phyloP scores from a whole-genome alignment of 306 rosid genomes.

The Cicer cuneatum region DNA sequence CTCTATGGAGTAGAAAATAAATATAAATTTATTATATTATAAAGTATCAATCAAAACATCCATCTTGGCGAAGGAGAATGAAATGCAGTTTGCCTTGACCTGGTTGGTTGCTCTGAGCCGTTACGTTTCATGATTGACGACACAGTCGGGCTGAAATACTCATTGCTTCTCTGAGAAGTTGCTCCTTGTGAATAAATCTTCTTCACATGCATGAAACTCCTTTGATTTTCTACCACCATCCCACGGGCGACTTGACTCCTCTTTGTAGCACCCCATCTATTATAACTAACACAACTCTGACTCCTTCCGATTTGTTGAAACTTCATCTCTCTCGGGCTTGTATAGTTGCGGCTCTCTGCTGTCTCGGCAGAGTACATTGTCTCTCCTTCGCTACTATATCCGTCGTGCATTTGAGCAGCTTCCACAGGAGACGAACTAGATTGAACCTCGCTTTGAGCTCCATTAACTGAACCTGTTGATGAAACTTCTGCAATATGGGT shows the following conservation, averaged over 20 bases:
- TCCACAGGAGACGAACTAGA: conserved; percentile 76
- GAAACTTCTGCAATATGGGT: conserved; percentile 59
- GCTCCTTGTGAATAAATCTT: conserved; percentile 90
- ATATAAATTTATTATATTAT: conserved; percentile 5
- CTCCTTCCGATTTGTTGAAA: conserved; percentile 93
- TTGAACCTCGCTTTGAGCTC: conserved; percentile 74
- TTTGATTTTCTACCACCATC: conserved; percentile 70
- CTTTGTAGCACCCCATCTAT: conserved; percentile 71
- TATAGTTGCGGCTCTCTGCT: conserved; percentile 89
- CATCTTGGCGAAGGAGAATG: conserved; percentile 98
- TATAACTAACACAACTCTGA: conserved; percentile 91
- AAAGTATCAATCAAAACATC: conserved; percentile 64
- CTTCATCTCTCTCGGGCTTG: conserved; percentile 70
- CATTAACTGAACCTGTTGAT: conserved; percentile 83
- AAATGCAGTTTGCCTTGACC: conserved; percentile 73
- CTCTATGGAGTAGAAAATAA: conserved; percentile 31
- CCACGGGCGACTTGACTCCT: conserved; percentile 70
- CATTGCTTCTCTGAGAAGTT: conserved; percentile 90
- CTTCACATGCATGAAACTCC: conserved; percentile 81
- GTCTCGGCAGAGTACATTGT: conserved; percentile 99
- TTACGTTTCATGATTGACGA: conserved; percentile 91
- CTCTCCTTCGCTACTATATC: conserved; percentile 88
- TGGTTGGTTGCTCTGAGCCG: conserved; percentile 64
- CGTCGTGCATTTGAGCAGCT: conserved; percentile 64
- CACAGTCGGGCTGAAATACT: conserved; percentile 90